phyloP scores from a whole-genome alignment of 1,284 basidiomycete species.

The Pholiota adiposa region DNA sequence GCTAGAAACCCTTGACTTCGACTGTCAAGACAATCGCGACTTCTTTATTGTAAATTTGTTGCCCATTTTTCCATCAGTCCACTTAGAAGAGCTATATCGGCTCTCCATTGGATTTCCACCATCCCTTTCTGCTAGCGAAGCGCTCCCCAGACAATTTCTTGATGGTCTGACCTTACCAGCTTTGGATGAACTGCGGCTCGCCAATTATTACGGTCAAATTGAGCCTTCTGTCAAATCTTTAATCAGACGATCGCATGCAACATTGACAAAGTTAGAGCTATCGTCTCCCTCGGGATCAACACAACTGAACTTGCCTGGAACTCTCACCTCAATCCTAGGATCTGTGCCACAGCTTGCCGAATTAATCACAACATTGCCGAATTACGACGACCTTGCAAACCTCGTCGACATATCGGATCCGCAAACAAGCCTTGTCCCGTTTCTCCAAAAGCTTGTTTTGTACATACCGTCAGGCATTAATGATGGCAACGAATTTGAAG shows the following conservation, averaged over 20 bases:
- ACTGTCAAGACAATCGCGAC: not conserved
- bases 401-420: not conserved
- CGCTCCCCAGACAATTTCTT: not conserved
- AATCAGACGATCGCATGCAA: not conserved
- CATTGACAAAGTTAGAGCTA: not conserved
- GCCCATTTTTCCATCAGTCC: not conserved
- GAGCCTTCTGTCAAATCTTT: not conserved
- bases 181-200: not conserved
- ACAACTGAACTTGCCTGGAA: not conserved
- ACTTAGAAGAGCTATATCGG: not conserved
- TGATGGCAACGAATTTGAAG: not conserved
- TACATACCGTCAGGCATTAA: not conserved
- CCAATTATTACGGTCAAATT: not conserved
- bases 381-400: not conserved
- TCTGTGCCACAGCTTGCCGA: conserved; percentile 1
- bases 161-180: not conserved
- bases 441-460: not conserved
- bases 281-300: not conserved
- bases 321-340: not conserved
- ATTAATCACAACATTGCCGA: not conserved
- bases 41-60: too few relatives aligned
- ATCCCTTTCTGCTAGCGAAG: not conserved
- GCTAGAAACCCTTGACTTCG: not conserved
- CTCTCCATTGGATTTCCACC: not conserved
- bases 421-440: not conserved